Conservation (phyloP, 2,329 filamentous ascomycete genomes). For the Elsinoe necatrix region DNA sequence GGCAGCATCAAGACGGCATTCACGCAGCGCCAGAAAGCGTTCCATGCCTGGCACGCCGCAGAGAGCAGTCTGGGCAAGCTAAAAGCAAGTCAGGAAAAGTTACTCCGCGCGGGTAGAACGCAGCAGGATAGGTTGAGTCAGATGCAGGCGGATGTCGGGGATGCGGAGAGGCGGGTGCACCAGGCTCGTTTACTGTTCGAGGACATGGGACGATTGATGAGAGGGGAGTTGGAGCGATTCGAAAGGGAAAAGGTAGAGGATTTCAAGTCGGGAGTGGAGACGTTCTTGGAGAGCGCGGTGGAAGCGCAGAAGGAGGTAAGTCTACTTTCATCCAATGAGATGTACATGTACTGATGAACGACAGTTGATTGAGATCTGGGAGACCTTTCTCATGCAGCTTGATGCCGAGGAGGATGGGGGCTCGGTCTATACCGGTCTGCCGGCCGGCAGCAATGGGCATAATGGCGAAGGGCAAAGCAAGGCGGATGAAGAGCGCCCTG, state of each 20-base stretch:
- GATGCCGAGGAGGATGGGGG: conserved; percentile 79
- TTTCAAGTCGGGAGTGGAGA: conserved; percentile 97
- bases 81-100: conserved; percentile 81
- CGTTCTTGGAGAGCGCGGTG: conserved; percentile 90
- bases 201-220: conserved; percentile 93
- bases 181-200: conserved; percentile 86
- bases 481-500: conserved; percentile 4
- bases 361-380: conserved; percentile 81
- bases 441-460: neutral
- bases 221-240: conserved; percentile 82
- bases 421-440: conserved; percentile 17
- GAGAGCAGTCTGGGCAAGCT: conserved; percentile 88
- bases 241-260: conserved; percentile 98
- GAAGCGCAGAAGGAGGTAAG: conserved; percentile 96
- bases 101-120: conserved; percentile 87
- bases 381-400: conserved; percentile 93
- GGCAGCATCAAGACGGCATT: conserved; percentile 93
- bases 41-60: conserved; percentile 85
- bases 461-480: conserved; percentile 5
- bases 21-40: conserved; percentile 84
- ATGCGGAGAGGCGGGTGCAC: conserved; percentile 87
- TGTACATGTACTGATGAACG: neutral
- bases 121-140: conserved; percentile 94
- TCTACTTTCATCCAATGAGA: conserved; percentile 38
- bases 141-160: conserved; percentile 84